These are phyloP conservation scores for Fraxinus greggii DNA, from an alignment of 305 asterid genomes.

Conservation along the genomic window DNA sequence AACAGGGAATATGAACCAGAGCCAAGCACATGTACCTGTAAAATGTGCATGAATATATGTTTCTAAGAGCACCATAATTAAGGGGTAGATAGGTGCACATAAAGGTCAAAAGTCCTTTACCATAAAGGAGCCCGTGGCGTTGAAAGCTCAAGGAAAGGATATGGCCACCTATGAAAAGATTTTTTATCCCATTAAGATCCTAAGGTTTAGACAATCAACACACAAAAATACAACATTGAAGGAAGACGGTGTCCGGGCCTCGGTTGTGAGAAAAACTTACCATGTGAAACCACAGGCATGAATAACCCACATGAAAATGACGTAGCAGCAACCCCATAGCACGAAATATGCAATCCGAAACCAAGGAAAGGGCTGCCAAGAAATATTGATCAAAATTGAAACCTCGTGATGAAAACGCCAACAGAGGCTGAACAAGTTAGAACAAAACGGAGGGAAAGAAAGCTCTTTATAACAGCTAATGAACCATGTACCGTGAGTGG, in stretches of 20 bases:
- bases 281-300: slow-evolving; percentile 69
- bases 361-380: slow-evolving; percentile 63
- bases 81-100: too few species aligned
- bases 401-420: too few species aligned
- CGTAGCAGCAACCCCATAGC: slow-evolving; percentile 60
- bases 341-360: slow-evolving; percentile 57
- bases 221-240: too few species aligned
- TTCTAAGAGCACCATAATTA: too few species aligned
- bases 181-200: too few species aligned
- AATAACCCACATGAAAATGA: slow-evolving; percentile 70
- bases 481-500: too few species aligned
- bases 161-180: slow-evolving; percentile 71
- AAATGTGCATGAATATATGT: background rate
- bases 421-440: too few species aligned
- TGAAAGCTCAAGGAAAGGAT: slow-evolving; percentile 82
- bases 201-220: too few species aligned
- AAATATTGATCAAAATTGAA: too few species aligned
- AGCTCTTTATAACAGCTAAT: too few species aligned
- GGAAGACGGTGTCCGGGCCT: too few species aligned
- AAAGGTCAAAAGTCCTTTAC: slow-evolving; percentile 29
- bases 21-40: slow-evolving; percentile 71
- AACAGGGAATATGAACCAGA: slow-evolving; percentile 72
- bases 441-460: too few species aligned
- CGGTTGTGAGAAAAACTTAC: slow-evolving; percentile 30
- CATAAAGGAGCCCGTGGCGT: slow-evolving; percentile 78